These are phyloP conservation scores for Phialocephala sp. DNA, from an alignment of 2,329 filamentous ascomycete species.

Conservation along the genomic window DNA sequence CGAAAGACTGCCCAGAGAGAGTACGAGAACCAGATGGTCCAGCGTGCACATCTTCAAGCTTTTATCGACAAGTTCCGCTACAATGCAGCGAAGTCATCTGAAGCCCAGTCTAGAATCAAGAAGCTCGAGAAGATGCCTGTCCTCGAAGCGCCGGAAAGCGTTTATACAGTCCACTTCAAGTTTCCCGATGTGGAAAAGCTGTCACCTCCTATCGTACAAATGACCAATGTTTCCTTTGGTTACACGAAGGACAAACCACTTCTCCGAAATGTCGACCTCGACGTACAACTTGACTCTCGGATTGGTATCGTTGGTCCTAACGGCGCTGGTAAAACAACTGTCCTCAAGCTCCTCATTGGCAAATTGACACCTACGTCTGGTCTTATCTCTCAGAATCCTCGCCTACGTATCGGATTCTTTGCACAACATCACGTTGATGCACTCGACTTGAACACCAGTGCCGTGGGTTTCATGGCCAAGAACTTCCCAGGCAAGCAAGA, in stretches of 20 bases:
- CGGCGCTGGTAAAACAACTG: conserved; percentile 97
- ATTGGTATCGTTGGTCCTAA: conserved; percentile 99
- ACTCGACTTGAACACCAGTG: conserved; percentile 84
- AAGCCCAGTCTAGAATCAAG: conserved; percentile 98
- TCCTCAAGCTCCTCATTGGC: conserved; percentile 96
- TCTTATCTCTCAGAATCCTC: conserved; percentile 85
- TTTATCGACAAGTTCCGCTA: conserved; percentile 99
- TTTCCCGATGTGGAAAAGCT: conserved; percentile 98
- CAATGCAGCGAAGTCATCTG: conserved; percentile 97
- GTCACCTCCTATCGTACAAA: conserved; percentile 96
- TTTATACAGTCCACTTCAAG: conserved; percentile 95
- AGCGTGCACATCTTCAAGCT: conserved; percentile 90
- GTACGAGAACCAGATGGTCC: conserved; percentile 97
- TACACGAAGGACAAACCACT: conserved; percentile 82
- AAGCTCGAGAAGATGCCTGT: conserved; percentile 97
- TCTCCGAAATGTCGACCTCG: conserved; percentile 85
- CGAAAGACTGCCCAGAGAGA: conserved; percentile 96
- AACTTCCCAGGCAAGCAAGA: conserved; percentile 89
- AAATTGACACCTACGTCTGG: conserved; percentile 78
- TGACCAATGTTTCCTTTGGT: conserved; percentile 90
- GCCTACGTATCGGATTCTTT: conserved; percentile 93
- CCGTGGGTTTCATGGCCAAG: conserved; percentile 96
- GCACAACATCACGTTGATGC: conserved; percentile 98
- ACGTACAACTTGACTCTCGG: conserved; percentile 96
- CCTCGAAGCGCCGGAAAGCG: conserved; percentile 85